Conservation (phyloP, 345 rosid species). For the Punica granatum region DNA sequence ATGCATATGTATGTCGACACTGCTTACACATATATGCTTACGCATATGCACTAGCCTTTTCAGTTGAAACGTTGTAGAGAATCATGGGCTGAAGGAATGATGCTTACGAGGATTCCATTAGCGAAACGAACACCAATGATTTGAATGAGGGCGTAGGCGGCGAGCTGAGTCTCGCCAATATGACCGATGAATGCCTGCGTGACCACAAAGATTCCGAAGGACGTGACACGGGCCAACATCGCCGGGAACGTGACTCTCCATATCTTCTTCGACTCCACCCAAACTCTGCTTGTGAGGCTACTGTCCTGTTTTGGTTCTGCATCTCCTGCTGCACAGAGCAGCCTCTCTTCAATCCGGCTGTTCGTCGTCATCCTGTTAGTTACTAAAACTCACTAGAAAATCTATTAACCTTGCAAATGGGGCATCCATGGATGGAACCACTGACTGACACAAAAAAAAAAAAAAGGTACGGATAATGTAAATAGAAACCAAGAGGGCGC, state of each 20-base stretch:
- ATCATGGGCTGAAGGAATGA: neutral
- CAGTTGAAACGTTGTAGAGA: too few relatives aligned
- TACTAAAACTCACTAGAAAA: too few relatives aligned
- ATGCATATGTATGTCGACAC: too few relatives aligned
- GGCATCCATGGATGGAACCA: too few relatives aligned
- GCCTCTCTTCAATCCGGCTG: conserved; percentile 18
- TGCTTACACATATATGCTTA: too few relatives aligned
- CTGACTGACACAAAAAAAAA: too few relatives aligned
- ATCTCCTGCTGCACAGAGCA: conserved; percentile 7
- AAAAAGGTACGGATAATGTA: too few relatives aligned
- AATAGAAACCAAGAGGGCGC: too few relatives aligned
- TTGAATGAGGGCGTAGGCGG: conserved; percentile 16
- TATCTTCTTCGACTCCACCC: conserved; percentile 32
- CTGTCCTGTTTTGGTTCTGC: conserved; percentile 10
- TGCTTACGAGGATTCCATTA: conserved; percentile 15
- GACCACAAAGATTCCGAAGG: conserved; percentile 13
- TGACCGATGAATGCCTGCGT: conserved; percentile 20
- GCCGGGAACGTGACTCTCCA: conserved; percentile 20
- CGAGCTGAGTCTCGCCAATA: conserved; percentile 12
- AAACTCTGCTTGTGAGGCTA: conserved; percentile 22
- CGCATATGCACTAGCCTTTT: too few relatives aligned
- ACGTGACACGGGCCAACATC: conserved; percentile 11
- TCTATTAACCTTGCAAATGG: too few relatives aligned
- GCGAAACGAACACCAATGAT: conserved; percentile 12
- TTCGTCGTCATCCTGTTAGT: neutral